These are phyloP conservation scores for Crithidia fasciculata DNA, from an alignment of 208 protist species.

Conservation along the genomic window DNA sequence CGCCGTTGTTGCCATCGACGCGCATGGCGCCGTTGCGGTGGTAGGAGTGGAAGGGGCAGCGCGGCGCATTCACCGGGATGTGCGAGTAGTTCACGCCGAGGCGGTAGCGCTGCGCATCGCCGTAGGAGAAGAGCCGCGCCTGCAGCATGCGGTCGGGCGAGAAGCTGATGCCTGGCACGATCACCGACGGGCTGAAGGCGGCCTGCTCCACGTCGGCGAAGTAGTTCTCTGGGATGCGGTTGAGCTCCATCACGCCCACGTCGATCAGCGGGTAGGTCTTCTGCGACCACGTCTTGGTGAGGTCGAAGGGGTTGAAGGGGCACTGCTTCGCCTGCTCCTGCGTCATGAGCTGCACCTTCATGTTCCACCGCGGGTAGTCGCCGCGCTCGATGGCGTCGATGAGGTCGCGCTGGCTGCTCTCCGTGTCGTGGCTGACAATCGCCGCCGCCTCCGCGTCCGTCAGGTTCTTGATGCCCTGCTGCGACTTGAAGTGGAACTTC, in stretches of 20 bases:
- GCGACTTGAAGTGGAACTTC: constrained; percentile 83
- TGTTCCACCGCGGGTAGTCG: constrained; percentile 58
- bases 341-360: constrained; percentile 74
- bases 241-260: constrained; percentile 74
- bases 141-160: constrained; percentile 78
- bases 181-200: constrained; percentile 66
- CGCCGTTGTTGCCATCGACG: constrained; percentile 41
- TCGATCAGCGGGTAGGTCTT: constrained; percentile 62
- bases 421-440: constrained; percentile 51
- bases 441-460: constrained; percentile 71
- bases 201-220: constrained; percentile 83
- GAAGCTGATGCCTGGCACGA: constrained; percentile 82
- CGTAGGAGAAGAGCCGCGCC: constrained; percentile 76
- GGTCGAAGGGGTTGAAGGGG: constrained; percentile 69
- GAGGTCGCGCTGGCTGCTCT: constrained; percentile 69
- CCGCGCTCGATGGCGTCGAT: constrained; percentile 68
- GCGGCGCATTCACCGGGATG: constrained; percentile 72
- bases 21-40: constrained; percentile 63
- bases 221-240: constrained; percentile 87
- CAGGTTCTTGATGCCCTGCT: constrained; percentile 66
- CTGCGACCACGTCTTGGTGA: constrained; percentile 83
- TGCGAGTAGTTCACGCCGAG: constrained; percentile 71
- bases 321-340: constrained; percentile 52
- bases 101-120: constrained; percentile 78
- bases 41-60: constrained; percentile 33